A percentile compares a stretch with the other conserved stretches of the same genome.
Evolutionary conservation across 768 basidiomycete species (phyloP).

Genomic region (Chalciporus sphaerocephalus): DNA sequence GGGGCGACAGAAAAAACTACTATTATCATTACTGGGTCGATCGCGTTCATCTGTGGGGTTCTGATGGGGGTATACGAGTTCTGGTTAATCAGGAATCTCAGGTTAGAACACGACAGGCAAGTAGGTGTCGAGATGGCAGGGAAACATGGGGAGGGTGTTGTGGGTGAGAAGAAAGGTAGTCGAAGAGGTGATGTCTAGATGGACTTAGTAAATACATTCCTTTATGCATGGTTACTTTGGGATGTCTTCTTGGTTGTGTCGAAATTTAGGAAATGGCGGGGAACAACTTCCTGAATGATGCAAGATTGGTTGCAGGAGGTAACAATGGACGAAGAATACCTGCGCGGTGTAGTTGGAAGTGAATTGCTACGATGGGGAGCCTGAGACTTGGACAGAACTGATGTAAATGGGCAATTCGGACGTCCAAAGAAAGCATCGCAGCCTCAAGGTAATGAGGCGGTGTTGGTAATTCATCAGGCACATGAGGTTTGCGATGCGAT

Average conservation of each 20-base stretch:
- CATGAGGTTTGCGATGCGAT: neutral
- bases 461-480: slow-evolving; percentile 7
- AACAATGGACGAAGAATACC: slow-evolving; percentile 1
- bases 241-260: neutral
- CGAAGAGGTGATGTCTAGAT: neutral
- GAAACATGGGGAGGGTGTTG: slow-evolving; percentile 41
- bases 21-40: slow-evolving; percentile 41
- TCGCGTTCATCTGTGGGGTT: slow-evolving; percentile 40
- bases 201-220: neutral
- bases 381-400: slow-evolving; percentile 7
- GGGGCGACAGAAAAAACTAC: slow-evolving; percentile 42
- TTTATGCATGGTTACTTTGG: neutral
- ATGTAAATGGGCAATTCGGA: slow-evolving; percentile 17
- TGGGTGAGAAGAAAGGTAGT: slow-evolving; percentile 11
- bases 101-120: slow-evolving; percentile 37
- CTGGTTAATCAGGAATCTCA: slow-evolving; percentile 43
- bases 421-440: slow-evolving; percentile 7
- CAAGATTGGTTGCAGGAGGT: neutral
- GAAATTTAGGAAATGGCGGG: too few relatives aligned
- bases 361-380: slow-evolving; percentile 3
- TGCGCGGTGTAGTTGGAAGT: neutral
- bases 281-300: too few relatives aligned
- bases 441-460: slow-evolving; percentile 21
- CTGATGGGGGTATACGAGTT: slow-evolving; percentile 41
- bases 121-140: slow-evolving; percentile 43